Evolutionary conservation across 176 grass and related monocot species (phyloP), one percentile per base, ranked within the genome.

Genomic region (Cenchrus fungigraminus): DNA sequence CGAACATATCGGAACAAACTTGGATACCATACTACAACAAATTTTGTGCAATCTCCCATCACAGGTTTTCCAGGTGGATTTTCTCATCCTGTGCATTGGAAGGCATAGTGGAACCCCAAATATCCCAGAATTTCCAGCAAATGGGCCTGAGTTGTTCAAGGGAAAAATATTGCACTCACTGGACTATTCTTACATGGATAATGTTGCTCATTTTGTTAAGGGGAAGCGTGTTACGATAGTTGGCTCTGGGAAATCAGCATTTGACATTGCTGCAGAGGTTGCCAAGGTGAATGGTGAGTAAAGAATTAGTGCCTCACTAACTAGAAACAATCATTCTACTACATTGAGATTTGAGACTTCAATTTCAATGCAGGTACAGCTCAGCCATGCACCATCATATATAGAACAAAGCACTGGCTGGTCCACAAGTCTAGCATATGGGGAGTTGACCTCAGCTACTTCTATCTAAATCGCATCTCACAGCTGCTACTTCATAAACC

Each of bases 401-500:
- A 45, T 17, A 87, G 91, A 88, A 93, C 92, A 28, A 97, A 86
- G 60, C 92, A 86, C 55, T 95, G 95, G 95, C 32, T 84, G 43
- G 44, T 95, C 13, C 59, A 89, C 28, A 91, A 91, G 60, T 81
- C 53, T 49, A 83, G 69, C n/a, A 72, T 91, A 25, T 88, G 85
- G 42, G 90, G 82, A 83, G 65, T 95, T 75, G 74, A 80, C 28
- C 84, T 95, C 25, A 79, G 82, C 68, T 95, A 84, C 59, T 93
- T 97, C 68, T 93, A 88, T 66, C 79, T 89, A 3, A 97, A 79
- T 63, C 92, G 95, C 40, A 91, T 97, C 52, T 91, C 90, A 1
- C 92, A 97, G 82, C 74, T 97, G 49, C 88, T 91, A 47, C 40
- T 97, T 91, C 92, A 93, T 50, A 97, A 97, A 79, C 95, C 95